Evolutionary conservation across 2,329 filamentous ascomycete genomes (phyloP).

Genomic region (Nothopassalora personata): DNA sequence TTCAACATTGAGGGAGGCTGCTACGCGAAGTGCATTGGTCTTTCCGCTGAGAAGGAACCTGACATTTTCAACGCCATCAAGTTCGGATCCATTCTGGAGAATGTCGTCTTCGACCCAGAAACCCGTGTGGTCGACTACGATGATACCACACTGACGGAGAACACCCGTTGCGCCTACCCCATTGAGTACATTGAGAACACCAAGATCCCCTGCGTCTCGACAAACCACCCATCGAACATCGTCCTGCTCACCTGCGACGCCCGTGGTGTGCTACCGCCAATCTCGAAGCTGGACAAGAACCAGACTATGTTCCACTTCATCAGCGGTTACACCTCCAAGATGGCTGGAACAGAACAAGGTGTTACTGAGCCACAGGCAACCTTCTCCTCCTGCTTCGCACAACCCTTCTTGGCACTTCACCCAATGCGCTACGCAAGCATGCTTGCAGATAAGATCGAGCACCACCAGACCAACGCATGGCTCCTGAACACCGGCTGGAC

Average conservation of each 20-base stretch:
- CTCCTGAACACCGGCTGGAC: slow-evolving; percentile 98
- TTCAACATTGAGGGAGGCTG: slow-evolving; percentile 99
- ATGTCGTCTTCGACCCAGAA: slow-evolving; percentile 91
- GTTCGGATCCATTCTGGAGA: slow-evolving; percentile 96
- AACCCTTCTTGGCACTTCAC: slow-evolving; percentile 97
- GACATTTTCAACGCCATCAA: slow-evolving; percentile 95
- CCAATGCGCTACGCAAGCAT: slow-evolving; percentile 99
- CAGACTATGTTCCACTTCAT: slow-evolving; percentile 99
- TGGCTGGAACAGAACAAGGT: slow-evolving; percentile 97
- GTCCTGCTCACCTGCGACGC: slow-evolving; percentile 97
- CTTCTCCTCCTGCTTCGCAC: slow-evolving; percentile 98
- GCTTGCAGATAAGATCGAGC: slow-evolving; percentile 95
- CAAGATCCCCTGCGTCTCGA: slow-evolving; percentile 91
- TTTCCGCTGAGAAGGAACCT: slow-evolving; percentile 97
- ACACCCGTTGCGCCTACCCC: slow-evolving; percentile 96
- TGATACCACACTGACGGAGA: slow-evolving; percentile 89
- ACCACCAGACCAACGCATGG: slow-evolving; percentile 96
- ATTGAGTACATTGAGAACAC: slow-evolving; percentile 99
- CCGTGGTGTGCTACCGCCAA: slow-evolving; percentile 91
- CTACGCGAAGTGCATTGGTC: slow-evolving; percentile 97
- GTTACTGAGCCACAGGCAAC: slow-evolving; percentile 96
- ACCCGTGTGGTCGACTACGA: slow-evolving; percentile 94
- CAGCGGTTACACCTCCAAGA: slow-evolving; percentile 99
- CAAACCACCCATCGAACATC: slow-evolving; percentile 91
- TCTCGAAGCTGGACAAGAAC: slow-evolving; percentile 88